A percentile compares a stretch with the other conserved stretches of the same genome.
These are phyloP conservation scores for Fomitiporia mediterranea DNA, from an alignment of 1,284 basidiomycete genomes.

Conservation along the genomic window DNA sequence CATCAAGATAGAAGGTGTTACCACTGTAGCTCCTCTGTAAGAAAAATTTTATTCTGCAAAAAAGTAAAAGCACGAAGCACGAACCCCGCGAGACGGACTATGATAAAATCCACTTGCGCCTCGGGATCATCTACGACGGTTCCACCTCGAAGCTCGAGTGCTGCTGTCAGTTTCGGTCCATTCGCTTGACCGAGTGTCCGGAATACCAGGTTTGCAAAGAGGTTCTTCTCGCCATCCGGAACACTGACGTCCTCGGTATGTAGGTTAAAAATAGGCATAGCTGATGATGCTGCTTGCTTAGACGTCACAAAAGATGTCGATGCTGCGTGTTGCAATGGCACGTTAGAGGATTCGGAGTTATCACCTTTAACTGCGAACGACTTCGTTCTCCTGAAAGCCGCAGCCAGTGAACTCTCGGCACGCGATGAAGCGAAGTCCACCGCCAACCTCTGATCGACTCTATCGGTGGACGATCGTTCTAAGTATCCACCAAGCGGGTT, in stretches of 20 bases:
- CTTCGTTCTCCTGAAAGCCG: slow-evolving; percentile 22
- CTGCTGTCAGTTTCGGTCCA: slow-evolving; percentile 46
- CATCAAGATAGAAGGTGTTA: slow-evolving; percentile 50
- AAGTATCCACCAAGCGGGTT: not conserved
- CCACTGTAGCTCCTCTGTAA: slow-evolving; percentile 41
- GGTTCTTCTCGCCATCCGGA: slow-evolving; percentile 12
- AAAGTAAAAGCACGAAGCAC: slow-evolving; percentile 15
- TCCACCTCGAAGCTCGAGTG: slow-evolving; percentile 57
- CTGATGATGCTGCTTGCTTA: slow-evolving; percentile 9
- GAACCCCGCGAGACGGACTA: slow-evolving; percentile 69
- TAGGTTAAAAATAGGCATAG: not conserved
- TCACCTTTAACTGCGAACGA: slow-evolving; percentile 23
- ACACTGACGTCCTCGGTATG: slow-evolving; percentile 2
- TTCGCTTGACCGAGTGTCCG: slow-evolving; percentile 61
- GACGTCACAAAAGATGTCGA: slow-evolving; percentile 9
- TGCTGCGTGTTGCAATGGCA: slow-evolving; percentile 40
- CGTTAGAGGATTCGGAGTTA: slow-evolving; percentile 19
- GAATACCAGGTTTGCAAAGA: slow-evolving; percentile 54
- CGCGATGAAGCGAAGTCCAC: slow-evolving; percentile 20
- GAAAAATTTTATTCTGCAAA: not conserved
- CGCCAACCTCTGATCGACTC: slow-evolving; percentile 4
- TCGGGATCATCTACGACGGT: slow-evolving; percentile 40
- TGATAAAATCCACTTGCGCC: slow-evolving; percentile 53
- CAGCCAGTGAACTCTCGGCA: slow-evolving; percentile 14
- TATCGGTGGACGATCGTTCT: slow-evolving; percentile 1